Evolutionary conservation across 495 filamentous ascomycete species (phyloP), one percentile per base, ranked within the genome.

Genomic region (Polyplosphaeria fusca): DNA sequence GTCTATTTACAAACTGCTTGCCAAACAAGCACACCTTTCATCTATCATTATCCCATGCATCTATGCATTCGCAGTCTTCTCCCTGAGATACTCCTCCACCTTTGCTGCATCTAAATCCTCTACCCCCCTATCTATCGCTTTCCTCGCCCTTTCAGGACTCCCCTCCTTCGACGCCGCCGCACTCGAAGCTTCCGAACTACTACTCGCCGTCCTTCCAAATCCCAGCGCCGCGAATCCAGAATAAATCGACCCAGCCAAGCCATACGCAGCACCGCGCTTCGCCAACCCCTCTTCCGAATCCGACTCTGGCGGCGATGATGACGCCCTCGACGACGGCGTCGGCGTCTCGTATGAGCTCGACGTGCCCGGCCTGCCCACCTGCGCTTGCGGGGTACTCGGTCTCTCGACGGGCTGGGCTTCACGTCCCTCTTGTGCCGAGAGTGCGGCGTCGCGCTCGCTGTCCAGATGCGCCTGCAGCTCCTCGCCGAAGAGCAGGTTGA

Each of bases 401-500:
- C n/a, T n/a, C n/a, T n/a, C n/a, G n/a, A n/a, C n/a, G n/a, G n/a
- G n/a, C n/a, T n/a, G n/a, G n/a, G n/a, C n/a, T n/a, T n/a, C n/a
- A n/a, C n/a, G n/a, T n/a, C n/a, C n/a, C n/a, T n/a, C n/a, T n/a
- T n/a, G n/a, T n/a, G n/a, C n/a, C n/a, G n/a, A n/a, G n/a, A n/a
- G 18, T 22, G 11, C 39, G 5, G 4, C 37, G 25, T 32, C 24
- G 5, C 39, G 38, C 37, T 63, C 47, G 5, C 38, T 32, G 18
- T 22, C 49, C 14, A 59, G 39, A 14, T 42, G 39, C 12, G 58
- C 52, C 42, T 67, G 39, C 37, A 71, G 39, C 40, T 66, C 41
- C 44, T 68, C 52, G 4, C 70, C 70, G 47, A 68, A 71, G 0
- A 73, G 56, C 18, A 73, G 39, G 11, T 61, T 61, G 37, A 71